Conservation (phyloP, 1,284 basidiomycete genomes). For the Porodaedalea pini region DNA sequence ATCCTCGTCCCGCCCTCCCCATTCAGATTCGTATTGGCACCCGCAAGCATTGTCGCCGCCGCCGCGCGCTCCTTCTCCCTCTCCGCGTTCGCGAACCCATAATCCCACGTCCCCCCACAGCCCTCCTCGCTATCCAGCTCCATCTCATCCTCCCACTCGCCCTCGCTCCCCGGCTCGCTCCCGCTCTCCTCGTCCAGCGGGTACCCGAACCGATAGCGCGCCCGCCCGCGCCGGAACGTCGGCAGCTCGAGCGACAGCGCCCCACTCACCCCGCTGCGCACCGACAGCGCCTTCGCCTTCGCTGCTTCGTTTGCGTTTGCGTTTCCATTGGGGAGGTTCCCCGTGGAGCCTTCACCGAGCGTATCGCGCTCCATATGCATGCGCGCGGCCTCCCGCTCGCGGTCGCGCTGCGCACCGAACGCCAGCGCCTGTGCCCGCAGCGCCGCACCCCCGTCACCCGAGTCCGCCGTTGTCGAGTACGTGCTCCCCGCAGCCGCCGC, state of each 20-base stretch:
- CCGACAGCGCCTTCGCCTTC: not conserved
- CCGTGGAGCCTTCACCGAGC: slow-evolving; percentile 8
- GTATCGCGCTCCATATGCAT: slow-evolving; percentile 16
- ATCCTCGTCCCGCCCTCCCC: too few species aligned
- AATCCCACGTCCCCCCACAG: slow-evolving; percentile 21
- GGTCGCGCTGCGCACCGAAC: slow-evolving; percentile 10
- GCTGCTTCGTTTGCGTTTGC: not conserved
- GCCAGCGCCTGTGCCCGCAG: slow-evolving; percentile 9
- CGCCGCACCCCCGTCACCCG: slow-evolving; percentile 2
- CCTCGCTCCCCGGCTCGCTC: not conserved
- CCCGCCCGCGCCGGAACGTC: slow-evolving; percentile 11
- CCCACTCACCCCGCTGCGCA: slow-evolving; percentile 7
- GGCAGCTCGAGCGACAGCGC: slow-evolving; percentile 17
- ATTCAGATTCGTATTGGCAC: not conserved
- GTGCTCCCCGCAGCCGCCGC: not conserved
- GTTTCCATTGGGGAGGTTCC: not conserved
- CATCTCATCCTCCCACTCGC: slow-evolving; percentile 1
- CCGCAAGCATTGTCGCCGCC: slow-evolving; percentile 9
- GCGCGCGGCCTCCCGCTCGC: not conserved
- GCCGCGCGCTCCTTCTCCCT: slow-evolving; percentile 14
- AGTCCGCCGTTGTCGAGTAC: not conserved
- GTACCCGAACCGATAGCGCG: slow-evolving; percentile 4
- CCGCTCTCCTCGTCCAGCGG: slow-evolving; percentile 9
- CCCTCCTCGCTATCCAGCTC: too few species aligned
- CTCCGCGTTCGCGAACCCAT: slow-evolving; percentile 18